These are phyloP conservation scores for Xylariaceae sp. DNA, from an alignment of 2,329 filamentous ascomycete genomes.

Conservation along the genomic window DNA sequence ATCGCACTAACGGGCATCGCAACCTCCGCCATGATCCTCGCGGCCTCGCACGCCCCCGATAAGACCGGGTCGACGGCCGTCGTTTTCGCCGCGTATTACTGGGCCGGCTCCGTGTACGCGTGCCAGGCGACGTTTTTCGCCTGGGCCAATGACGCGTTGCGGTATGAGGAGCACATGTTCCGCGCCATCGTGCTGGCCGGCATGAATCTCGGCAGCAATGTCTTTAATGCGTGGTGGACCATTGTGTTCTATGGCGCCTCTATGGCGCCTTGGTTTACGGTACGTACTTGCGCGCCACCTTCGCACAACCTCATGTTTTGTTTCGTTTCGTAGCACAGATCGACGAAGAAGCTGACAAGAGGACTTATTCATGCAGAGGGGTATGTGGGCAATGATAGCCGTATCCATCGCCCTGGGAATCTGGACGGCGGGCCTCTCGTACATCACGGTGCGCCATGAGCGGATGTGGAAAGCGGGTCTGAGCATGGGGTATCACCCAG, in stretches of 20 bases:
- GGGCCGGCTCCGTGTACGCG: conserved; percentile 64
- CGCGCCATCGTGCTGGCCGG: conserved; percentile 63
- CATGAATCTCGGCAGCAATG: conserved; percentile 66
- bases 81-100: conserved; percentile 63
- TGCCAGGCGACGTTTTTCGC: conserved; percentile 72
- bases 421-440: conserved; percentile 54
- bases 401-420: conserved; percentile 52
- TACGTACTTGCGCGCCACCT: conserved; percentile 33
- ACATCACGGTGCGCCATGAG: conserved; percentile 38
- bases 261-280: conserved; percentile 60
- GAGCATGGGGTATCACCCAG: background rate
- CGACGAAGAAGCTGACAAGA: background rate
- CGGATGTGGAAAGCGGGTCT: conserved; percentile 24
- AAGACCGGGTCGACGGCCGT: conserved; percentile 42
- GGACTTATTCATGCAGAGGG: conserved; percentile 38
- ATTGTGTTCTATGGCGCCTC: conserved; percentile 65
- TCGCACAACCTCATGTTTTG: background rate
- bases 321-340: background rate
- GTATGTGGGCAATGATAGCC: conserved; percentile 72
- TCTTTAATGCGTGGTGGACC: conserved; percentile 68
- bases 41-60: conserved; percentile 40
- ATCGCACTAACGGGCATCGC: conserved; percentile 60
- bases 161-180: conserved; percentile 57
- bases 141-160: conserved; percentile 67
- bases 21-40: conserved; percentile 58